A percentile compares a stretch with the other conserved stretches of the same genome.
These are phyloP conservation scores for Calcarisporium arbuscula DNA, from an alignment of 2,329 filamentous ascomycete genomes.

Conservation along the genomic window DNA sequence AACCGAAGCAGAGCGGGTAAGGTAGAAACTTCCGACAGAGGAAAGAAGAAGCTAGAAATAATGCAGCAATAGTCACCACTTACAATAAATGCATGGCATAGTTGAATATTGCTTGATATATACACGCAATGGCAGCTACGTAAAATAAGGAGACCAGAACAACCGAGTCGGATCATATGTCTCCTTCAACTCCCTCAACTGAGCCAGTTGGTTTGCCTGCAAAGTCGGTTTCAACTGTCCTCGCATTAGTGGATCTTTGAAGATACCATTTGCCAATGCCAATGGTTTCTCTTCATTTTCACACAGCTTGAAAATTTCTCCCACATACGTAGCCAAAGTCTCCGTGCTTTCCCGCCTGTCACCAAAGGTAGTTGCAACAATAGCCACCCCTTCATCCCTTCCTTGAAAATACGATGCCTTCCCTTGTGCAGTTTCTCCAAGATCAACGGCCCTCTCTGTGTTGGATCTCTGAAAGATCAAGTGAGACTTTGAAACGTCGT, in stretches of 20 bases:
- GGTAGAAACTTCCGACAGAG: too few species aligned
- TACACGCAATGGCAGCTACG: too few species aligned
- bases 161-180: conserved; percentile 17
- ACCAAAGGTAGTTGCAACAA: conserved; percentile 10
- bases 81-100: too few species aligned
- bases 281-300: conserved; percentile 7
- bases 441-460: conserved; percentile 6
- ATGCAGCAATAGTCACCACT: too few species aligned
- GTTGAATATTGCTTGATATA: too few species aligned
- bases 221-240: conserved; percentile 13
- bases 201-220: conserved; percentile 10
- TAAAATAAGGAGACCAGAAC: conserved; percentile 22
- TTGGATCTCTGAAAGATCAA: conserved; percentile 14
- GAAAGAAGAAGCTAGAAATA: too few species aligned
- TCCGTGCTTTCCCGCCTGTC: conserved; percentile 8
- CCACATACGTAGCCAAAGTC: conserved; percentile 4
- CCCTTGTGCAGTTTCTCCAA: neutral
- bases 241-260: conserved; percentile 15
- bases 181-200: conserved; percentile 14
- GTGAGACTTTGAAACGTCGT: conserved; percentile 10
- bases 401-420: conserved; percentile 13
- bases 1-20: too few species aligned
- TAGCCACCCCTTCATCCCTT: conserved; percentile 12
- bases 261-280: conserved; percentile 7
- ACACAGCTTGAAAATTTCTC: conserved; percentile 8